Evolutionary conservation across 1,284 basidiomycete species (phyloP).

Genomic region (Schizopora paradoxa): DNA sequence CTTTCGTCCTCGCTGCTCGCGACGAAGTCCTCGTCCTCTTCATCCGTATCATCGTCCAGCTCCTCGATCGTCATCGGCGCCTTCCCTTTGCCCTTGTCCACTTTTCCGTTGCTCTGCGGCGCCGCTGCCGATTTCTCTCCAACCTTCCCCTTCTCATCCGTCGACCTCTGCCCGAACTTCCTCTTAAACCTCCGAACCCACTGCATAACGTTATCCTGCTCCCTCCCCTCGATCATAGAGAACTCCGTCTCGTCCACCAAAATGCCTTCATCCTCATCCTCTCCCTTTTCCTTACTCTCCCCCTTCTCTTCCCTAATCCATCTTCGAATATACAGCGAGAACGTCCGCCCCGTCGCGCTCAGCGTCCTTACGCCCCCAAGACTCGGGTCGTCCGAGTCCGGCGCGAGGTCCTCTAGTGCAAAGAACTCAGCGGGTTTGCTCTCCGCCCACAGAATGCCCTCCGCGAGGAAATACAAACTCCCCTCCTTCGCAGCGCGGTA

Average conservation of each 20-base stretch:
- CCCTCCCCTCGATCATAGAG: conserved; percentile 62
- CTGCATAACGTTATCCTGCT: conserved; percentile 55
- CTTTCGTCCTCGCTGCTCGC: conserved; percentile 18
- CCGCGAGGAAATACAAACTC: conserved; percentile 63
- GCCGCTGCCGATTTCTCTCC: conserved; percentile 14
- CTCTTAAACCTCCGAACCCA: conserved; percentile 57
- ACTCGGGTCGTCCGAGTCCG: conserved; percentile 27
- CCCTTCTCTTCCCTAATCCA: conserved; percentile 25
- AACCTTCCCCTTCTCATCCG: conserved; percentile 9
- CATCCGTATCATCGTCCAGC: conserved; percentile 26
- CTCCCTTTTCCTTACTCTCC: conserved; percentile 25
- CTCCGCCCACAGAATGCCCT: conserved; percentile 68
- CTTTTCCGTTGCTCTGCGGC: conserved; percentile 17
- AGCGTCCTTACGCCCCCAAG: conserved; percentile 54
- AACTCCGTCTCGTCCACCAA: conserved; percentile 57
- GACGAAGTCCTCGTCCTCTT: conserved; percentile 23
- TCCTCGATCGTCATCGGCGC: conserved; percentile 20
- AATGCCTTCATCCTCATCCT: conserved; percentile 30
- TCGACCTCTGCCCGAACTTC: conserved; percentile 34
- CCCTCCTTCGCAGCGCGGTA: conserved; percentile 65
- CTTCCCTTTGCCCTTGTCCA: conserved; percentile 20
- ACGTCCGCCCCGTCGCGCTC: conserved; percentile 62
- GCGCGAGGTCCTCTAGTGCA: conserved; percentile 52
- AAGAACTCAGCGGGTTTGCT: conserved; percentile 72
- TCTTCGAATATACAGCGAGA: conserved; percentile 53